Evolutionary conservation across 2,329 filamentous ascomycete genomes (phyloP), one percentile per base, ranked within the genome.

Genomic region (Colletotrichum filicis): DNA sequence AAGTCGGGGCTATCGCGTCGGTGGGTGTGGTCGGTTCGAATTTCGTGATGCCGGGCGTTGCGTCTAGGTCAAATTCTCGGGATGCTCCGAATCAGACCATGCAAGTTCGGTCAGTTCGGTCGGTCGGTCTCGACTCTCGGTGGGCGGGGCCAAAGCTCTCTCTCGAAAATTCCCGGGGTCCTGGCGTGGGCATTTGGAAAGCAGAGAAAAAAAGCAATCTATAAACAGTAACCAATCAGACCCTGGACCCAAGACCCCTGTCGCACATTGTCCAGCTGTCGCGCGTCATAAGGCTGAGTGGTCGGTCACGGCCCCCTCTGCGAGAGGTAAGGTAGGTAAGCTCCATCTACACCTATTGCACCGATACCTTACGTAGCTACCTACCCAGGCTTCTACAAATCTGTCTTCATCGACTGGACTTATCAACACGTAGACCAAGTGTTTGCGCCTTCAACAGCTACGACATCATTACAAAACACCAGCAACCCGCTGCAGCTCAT

Each of bases 211-310:
- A 12, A 63, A n/a, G 30, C 32, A 42, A 60, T 24, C 57, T 11
- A 60, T 37, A 22, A 52, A 28, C 57, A 37, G 22, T n/a, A 46
- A 35, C 71, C 71, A 71, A 71, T 73, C 66, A 56, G 30, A 22
- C 6, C 16, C 42, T 6, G 14, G 16, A 28, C 32, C 32, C 42
- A 3, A 11, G 11, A 37, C 5, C 55, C 59, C 55, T 62, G 56
- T 28, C 37, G 11, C 37, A n/a, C 49, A 49, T 35, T 46, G 46
- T 53, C 53, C 46, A 66, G 26, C 61, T 60, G 66, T 22, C 66
- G 32, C 52, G 58, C 70, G 60, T 73, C 71, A 73, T 73, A 73
- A 73, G 71, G 71, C 71, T 73, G 67, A 69, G 57, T 35, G 11
- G 30, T 52, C 61, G 11, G 30, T 52, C 61, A 64, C 49, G 42